Percentiles rank a stretch among this genome's conserved stretches.
Evolutionary conservation across 768 basidiomycete species (phyloP).

Genomic region (Rhodotorula sphaerocarpa): DNA sequence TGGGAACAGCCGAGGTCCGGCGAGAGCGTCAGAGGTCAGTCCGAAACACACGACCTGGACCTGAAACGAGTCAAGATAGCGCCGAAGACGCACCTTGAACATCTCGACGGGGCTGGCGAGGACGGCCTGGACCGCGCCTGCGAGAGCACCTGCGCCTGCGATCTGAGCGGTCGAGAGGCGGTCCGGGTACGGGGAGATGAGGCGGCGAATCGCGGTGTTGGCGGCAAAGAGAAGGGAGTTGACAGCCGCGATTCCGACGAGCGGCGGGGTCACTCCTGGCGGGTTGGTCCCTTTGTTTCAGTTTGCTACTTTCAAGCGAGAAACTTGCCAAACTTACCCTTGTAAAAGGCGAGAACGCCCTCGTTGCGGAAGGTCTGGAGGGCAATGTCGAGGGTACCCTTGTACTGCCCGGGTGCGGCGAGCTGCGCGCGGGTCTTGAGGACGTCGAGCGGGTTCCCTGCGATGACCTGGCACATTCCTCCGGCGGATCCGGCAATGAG

Average conservation of each 20-base stretch:
- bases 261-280: constrained; percentile 78
- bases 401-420: constrained; percentile 50
- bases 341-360: constrained; percentile 87
- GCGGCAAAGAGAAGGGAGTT: constrained; percentile 91
- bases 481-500: constrained; percentile 78
- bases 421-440: constrained; percentile 45
- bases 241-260: constrained; percentile 87
- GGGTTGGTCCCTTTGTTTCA: background rate
- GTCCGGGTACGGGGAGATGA: constrained; percentile 82
- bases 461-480: constrained; percentile 88
- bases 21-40: constrained; percentile 39
- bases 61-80: no score
- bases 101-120: constrained; percentile 91
- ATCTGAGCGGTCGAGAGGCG: constrained; percentile 63
- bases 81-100: constrained; percentile 79
- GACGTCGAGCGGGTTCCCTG: constrained; percentile 69
- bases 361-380: constrained; percentile 71
- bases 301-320: background rate
- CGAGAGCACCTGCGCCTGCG: constrained; percentile 79
- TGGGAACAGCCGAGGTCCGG: background rate
- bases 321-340: constrained; percentile 58
- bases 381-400: constrained; percentile 88
- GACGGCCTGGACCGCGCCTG: constrained; percentile 80
- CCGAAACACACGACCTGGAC: no score
- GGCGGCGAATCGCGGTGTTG: constrained; percentile 68